phyloP scores from a whole-genome alignment of 805 yeast species.

The Saccharomycopsis microspora region DNA sequence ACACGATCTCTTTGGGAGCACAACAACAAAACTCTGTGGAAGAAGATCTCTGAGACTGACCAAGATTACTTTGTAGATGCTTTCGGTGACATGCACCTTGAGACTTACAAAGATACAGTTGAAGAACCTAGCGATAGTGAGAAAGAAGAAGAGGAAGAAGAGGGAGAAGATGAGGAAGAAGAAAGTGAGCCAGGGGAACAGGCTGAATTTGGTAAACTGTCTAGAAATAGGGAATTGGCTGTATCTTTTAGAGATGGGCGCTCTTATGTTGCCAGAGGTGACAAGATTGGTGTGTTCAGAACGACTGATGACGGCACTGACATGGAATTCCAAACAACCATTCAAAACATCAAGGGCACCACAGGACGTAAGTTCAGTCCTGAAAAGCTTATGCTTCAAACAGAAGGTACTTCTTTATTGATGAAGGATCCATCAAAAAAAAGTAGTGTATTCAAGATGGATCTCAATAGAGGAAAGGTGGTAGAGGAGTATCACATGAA shows the following conservation, averaged over 20 bases:
- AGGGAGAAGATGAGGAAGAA: slow-evolving; percentile 19
- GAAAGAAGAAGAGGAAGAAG: slow-evolving; percentile 28
- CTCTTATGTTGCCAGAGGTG: slow-evolving; percentile 70
- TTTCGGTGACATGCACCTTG: slow-evolving; percentile 27
- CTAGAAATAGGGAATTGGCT: slow-evolving; percentile 52
- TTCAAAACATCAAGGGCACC: slow-evolving; percentile 42
- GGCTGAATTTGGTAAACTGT: not conserved
- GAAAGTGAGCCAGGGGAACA: slow-evolving; percentile 1
- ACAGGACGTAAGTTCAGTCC: slow-evolving; percentile 43
- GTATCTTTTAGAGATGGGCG: slow-evolving; percentile 63
- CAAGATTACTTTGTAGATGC: slow-evolving; percentile 48
- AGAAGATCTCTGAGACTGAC: slow-evolving; percentile 30
- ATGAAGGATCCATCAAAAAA: slow-evolving; percentile 40
- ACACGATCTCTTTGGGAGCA: slow-evolving; percentile 52
- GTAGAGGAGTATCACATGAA: slow-evolving; percentile 76
- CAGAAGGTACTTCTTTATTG: slow-evolving; percentile 58
- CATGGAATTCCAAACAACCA: slow-evolving; percentile 56
- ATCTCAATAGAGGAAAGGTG: slow-evolving; percentile 64
- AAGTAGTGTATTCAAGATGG: slow-evolving; percentile 56
- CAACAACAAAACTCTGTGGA: slow-evolving; percentile 40
- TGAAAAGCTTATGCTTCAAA: slow-evolving; percentile 61
- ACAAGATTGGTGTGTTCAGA: slow-evolving; percentile 71
- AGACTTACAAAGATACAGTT: slow-evolving; percentile 23
- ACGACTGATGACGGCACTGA: slow-evolving; percentile 34
- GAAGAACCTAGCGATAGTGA: slow-evolving; percentile 23